phyloP scores from a whole-genome alignment of 495 filamentous ascomycete genomes.

The Barbatosphaeria neglecta region DNA sequence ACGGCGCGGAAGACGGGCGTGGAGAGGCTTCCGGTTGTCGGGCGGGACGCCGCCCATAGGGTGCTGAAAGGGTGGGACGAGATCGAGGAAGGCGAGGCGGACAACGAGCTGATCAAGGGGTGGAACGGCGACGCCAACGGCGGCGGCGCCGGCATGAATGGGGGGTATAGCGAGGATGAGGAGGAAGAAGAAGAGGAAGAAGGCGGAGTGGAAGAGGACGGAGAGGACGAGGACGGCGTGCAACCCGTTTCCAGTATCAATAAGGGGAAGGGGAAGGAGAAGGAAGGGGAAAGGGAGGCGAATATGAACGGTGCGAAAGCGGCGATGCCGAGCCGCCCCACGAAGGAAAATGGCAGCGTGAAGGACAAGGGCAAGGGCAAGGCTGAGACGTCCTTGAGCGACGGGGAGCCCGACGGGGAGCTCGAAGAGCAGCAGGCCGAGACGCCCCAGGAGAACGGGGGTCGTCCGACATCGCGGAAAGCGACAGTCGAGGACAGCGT shows the following conservation, averaged over 20 bases:
- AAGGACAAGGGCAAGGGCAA: not conserved
- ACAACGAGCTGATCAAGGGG: slow-evolving; percentile 50
- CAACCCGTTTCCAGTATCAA: not conserved
- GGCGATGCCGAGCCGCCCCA: too few species aligned
- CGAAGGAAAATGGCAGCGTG: not conserved
- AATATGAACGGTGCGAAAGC: too few species aligned
- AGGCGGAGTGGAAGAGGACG: slow-evolving; percentile 3
- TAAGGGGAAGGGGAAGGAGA: not conserved
- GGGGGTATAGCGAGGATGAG: not conserved
- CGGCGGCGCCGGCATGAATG: too few species aligned
- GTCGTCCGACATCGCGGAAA: too few species aligned
- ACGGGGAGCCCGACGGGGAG: too few species aligned
- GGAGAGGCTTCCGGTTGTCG: slow-evolving; percentile 49
- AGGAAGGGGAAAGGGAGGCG: too few species aligned
- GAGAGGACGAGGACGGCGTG: not conserved
- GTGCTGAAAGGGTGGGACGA: slow-evolving; percentile 32
- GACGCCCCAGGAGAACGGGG: too few species aligned
- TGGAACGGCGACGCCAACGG: slow-evolving; percentile 21
- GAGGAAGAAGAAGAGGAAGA: slow-evolving; percentile 1
- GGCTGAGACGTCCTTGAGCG: too few species aligned
- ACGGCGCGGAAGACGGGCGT: slow-evolving; percentile 35
- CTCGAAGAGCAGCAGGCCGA: too few species aligned
- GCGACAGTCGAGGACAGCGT: too few species aligned
- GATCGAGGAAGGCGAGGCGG: slow-evolving; percentile 44
- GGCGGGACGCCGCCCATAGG: slow-evolving; percentile 51